Percentiles rank a stretch among this genome's conserved stretches.
phyloP scores from a whole-genome alignment of 176 grass and related monocot genomes.

The Avena atlantica region DNA sequence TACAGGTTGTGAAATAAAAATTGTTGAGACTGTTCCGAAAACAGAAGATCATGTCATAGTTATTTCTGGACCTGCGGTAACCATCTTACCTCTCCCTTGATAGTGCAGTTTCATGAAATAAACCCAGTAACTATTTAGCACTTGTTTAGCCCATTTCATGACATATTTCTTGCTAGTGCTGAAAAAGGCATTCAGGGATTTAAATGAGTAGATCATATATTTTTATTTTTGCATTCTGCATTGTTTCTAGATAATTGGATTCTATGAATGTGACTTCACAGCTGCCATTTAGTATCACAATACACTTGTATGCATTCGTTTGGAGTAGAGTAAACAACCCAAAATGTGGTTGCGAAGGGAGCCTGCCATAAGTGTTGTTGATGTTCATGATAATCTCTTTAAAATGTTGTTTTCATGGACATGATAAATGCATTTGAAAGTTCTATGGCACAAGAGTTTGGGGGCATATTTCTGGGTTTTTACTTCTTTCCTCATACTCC shows the following conservation, averaged over 20 bases:
- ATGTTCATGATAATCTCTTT: background rate
- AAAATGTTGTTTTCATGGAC: conserved; percentile 8
- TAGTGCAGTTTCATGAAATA: conserved; percentile 22
- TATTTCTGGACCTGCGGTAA: conserved; percentile 91
- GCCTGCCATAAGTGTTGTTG: background rate
- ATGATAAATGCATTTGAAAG: conserved; percentile 9
- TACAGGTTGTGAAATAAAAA: conserved; percentile 93
- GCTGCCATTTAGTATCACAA: conserved; percentile 9
- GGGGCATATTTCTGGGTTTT: background rate
- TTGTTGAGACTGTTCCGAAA: conserved; percentile 75
- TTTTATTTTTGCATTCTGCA: background rate
- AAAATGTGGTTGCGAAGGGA: conserved; percentile 24
- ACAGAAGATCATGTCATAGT: conserved; percentile 71
- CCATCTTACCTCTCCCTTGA: conserved; percentile 35
- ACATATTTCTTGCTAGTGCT: conserved; percentile 10
- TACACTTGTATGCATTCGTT: conserved; percentile 1
- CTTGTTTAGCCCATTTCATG: conserved; percentile 23
- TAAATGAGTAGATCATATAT: background rate
- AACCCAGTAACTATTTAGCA: conserved; percentile 24
- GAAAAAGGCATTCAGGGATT: conserved; percentile 3
- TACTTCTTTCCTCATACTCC: conserved; percentile 11
- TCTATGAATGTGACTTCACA: conserved; percentile 18
- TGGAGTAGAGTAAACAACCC: background rate
- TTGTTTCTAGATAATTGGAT: conserved; percentile 25
- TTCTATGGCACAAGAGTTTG: background rate